A percentile compares a stretch with the other conserved stretches of the same genome.
Conservation (phyloP, 2,329 filamentous ascomycete genomes). For the Arthroderma sp. region DNA sequence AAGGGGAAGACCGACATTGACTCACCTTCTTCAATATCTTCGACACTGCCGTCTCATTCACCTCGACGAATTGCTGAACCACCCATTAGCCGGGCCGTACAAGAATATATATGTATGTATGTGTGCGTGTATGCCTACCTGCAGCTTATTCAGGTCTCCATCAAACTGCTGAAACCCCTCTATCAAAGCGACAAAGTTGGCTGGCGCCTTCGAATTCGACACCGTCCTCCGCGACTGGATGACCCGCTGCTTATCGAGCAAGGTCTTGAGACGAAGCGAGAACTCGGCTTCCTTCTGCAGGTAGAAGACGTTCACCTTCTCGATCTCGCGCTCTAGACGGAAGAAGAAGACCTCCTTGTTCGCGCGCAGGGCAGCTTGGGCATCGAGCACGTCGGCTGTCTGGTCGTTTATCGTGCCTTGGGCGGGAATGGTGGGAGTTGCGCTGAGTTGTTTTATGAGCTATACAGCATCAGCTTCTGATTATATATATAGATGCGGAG, state of each 20-base stretch:
- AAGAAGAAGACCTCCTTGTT: constrained; percentile 99
- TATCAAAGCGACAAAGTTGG: constrained; percentile 86
- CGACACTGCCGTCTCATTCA: constrained; percentile 94
- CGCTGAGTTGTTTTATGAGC: constrained; percentile 97
- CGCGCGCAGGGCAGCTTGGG: constrained; percentile 81
- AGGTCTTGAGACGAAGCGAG: constrained; percentile 79
- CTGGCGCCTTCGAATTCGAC: constrained; percentile 70
- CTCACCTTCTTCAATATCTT: constrained; percentile 91
- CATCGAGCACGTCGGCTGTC: constrained; percentile 46
- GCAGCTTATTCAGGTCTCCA: constrained; percentile 89
- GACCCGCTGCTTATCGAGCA: constrained; percentile 89
- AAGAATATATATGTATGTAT: not conserved
- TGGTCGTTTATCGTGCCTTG: constrained; percentile 47
- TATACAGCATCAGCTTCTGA: constrained; percentile 33
- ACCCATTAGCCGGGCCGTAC: not conserved
- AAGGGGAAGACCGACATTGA: too few species aligned
- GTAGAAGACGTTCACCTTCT: constrained; percentile 98
- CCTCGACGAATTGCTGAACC: constrained; percentile 92
- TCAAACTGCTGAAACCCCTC: constrained; percentile 97
- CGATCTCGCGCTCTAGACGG: constrained; percentile 88
- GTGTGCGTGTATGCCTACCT: constrained; percentile 32
- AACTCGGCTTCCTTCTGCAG: constrained; percentile 97
- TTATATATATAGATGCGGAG: not conserved
- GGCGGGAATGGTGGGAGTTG: constrained; percentile 70
- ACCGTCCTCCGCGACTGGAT: constrained; percentile 67